phyloP scores from a whole-genome alignment of 1,284 basidiomycete genomes.

The Cryptococcus sp. region DNA sequence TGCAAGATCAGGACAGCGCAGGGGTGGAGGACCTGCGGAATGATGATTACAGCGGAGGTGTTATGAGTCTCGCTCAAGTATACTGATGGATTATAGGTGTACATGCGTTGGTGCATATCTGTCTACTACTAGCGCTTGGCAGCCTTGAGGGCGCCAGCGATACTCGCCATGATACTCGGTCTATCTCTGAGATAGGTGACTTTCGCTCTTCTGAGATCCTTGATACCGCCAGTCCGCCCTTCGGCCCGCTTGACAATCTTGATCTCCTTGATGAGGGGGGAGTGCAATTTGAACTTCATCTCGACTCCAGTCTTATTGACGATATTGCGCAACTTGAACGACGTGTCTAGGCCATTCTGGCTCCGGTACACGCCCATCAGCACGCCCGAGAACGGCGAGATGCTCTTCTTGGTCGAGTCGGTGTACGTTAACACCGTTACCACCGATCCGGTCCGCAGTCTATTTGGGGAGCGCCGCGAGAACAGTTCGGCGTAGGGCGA shows the following conservation, averaged over 20 bases:
- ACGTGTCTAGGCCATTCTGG: conserved; percentile 68
- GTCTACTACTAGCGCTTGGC: conserved; percentile 8
- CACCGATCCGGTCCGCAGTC: conserved; percentile 76
- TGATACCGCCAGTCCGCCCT: conserved; percentile 38
- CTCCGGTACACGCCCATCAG: conserved; percentile 75
- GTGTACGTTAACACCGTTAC: conserved; percentile 64
- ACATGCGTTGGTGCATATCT: too few species aligned
- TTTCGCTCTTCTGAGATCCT: conserved; percentile 45
- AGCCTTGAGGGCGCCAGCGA: conserved; percentile 49
- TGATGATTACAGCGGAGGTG: too few species aligned
- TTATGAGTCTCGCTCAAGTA: too few species aligned
- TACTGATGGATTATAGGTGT: too few species aligned
- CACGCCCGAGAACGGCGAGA: conserved; percentile 80
- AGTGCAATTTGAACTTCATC: conserved; percentile 81
- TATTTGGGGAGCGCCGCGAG: conserved; percentile 65
- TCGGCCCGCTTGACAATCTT: conserved; percentile 59
- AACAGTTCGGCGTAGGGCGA: conserved; percentile 69
- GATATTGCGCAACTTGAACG: conserved; percentile 80
- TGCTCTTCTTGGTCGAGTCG: conserved; percentile 61
- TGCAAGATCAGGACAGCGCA: too few species aligned
- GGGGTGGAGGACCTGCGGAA: too few species aligned
- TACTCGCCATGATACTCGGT: conserved; percentile 46
- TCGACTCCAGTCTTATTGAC: conserved; percentile 86
- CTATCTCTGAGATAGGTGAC: conserved; percentile 52
- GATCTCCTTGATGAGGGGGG: conserved; percentile 82